Conservation (phyloP, 176 grass and related monocot genomes). For the Zea mays region DNA sequence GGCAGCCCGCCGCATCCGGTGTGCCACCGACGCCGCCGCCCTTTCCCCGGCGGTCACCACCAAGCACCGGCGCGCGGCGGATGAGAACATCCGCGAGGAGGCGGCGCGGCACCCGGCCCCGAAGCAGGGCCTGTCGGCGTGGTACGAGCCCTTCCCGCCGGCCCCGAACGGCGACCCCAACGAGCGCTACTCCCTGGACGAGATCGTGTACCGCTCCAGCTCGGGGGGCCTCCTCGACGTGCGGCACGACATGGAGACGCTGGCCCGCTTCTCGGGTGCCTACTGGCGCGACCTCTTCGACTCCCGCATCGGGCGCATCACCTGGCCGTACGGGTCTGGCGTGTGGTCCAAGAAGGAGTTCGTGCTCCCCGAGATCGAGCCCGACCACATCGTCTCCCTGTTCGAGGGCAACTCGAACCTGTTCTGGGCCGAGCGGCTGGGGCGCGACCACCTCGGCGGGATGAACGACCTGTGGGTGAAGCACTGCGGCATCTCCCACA, state of each 20-base stretch:
- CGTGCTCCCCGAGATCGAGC: constrained; percentile 80
- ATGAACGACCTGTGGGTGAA: constrained; percentile 98
- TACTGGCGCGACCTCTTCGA: constrained; percentile 93
- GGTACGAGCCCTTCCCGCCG: constrained; percentile 65
- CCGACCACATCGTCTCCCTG: constrained; percentile 91
- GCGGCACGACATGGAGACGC: constrained; percentile 73
- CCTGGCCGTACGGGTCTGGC: constrained; percentile 94
- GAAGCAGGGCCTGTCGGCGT: constrained; percentile 56
- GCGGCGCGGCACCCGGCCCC: constrained; percentile 57
- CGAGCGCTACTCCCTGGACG: constrained; percentile 89
- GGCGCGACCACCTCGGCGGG: constrained; percentile 77
- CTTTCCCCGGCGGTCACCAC: constrained; percentile 18
- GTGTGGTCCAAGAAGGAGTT: constrained; percentile 99
- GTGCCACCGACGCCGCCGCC: constrained; percentile 42
- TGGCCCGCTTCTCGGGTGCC: constrained; percentile 59
- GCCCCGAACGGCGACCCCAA: constrained; percentile 44
- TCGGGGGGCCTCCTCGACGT: constrained; percentile 89
- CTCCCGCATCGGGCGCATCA: constrained; percentile 74
- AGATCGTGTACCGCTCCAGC: constrained; percentile 87
- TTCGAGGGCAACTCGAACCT: constrained; percentile 99
- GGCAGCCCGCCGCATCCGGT: constrained; percentile 30
- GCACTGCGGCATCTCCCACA: constrained; percentile 73
- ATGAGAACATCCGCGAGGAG: constrained; percentile 93
- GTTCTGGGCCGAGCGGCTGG: constrained; percentile 95
- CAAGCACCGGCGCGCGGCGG: constrained; percentile 61